Evolutionary conservation across 805 yeast species (phyloP), one percentile per base, ranked within the genome.

Genomic region (Yamadazyma kitorensis): DNA sequence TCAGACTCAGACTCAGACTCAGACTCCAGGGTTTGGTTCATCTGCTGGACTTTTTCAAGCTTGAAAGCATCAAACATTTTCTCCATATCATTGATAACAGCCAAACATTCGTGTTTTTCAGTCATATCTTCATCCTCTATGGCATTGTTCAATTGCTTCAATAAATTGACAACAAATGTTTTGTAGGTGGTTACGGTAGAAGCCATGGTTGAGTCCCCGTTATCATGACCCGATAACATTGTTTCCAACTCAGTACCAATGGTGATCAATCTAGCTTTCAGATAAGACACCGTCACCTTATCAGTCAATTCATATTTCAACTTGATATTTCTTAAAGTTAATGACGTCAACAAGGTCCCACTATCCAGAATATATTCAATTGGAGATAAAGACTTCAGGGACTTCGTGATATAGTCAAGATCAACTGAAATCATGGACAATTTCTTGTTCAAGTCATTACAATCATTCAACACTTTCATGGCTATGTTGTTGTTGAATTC

Each of bases 11-110:
- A 15, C 27, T 24, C 18, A 22, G 27, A 13, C 17, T 16, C 20
- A 9, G 28, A 6, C 18, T 25, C n/a, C 17, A 6, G 10, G 9
- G n/a, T 7, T 20, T 15, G n/a, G 11, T 8, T 24, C 17, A 36
- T 17, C 17, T 39, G 35, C 15, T 39, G 39, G 19, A 36, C 33
- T 21, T 28, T 34, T 32, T 67, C 71, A 24, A 62, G 43, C 40
- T 63, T 66, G 45, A 55, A 66, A 0, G 77, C 71, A 29, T 78
- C 81, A 52, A 79, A 82, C 87, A 82, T 82, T 44, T 78, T 72
- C 48, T 82, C 88, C 57, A 82, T 80, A 44, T 82, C 88, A 39
- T 70, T 70, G 18, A 82, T 76, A 19, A 80, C 80, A 0, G 78
- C 76, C 35, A 82, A 64, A 45, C 86, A 81, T 49, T 82, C 87